phyloP scores from a whole-genome alignment of 140 eudicot species.

The Anethum foeniculum region DNA sequence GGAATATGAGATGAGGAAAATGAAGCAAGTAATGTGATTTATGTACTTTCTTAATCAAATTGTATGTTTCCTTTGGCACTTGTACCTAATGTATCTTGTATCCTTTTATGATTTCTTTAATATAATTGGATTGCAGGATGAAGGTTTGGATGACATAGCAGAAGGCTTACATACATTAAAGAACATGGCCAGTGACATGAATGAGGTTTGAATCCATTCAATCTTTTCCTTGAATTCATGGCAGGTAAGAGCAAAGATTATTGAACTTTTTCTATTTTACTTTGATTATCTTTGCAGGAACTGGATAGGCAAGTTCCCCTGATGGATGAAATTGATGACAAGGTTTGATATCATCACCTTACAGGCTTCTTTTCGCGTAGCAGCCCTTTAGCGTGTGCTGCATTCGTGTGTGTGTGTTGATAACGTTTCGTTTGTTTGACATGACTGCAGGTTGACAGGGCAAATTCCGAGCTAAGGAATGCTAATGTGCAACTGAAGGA shows the following conservation, averaged over 20 bases:
- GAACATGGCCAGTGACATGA: slow-evolving; percentile 80
- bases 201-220: slow-evolving; percentile 46
- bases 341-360: slow-evolving; percentile 10
- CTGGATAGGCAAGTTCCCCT: slow-evolving; percentile 27
- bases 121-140: slow-evolving; percentile 32
- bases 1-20: slow-evolving; percentile 73
- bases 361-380: background rate
- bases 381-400: background rate
- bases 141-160: slow-evolving; percentile 82
- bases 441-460: slow-evolving; percentile 42
- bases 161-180: slow-evolving; percentile 77
- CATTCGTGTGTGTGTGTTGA: background rate
- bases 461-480: slow-evolving; percentile 35
- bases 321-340: slow-evolving; percentile 31
- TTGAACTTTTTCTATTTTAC: background rate
- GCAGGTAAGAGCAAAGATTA: background rate
- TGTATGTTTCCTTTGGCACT: background rate
- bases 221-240: background rate
- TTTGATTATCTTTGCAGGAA: slow-evolving; percentile 17
- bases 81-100: background rate
- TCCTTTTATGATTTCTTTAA: background rate
- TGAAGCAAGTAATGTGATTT: slow-evolving; percentile 45
- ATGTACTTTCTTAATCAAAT: background rate
- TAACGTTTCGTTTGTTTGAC: background rate
- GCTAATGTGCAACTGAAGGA: slow-evolving; percentile 53